Evolutionary conservation across 139 green algal species (phyloP), one percentile per base, ranked within the genome.

Genomic region (Chlamydomonas incerta): DNA sequence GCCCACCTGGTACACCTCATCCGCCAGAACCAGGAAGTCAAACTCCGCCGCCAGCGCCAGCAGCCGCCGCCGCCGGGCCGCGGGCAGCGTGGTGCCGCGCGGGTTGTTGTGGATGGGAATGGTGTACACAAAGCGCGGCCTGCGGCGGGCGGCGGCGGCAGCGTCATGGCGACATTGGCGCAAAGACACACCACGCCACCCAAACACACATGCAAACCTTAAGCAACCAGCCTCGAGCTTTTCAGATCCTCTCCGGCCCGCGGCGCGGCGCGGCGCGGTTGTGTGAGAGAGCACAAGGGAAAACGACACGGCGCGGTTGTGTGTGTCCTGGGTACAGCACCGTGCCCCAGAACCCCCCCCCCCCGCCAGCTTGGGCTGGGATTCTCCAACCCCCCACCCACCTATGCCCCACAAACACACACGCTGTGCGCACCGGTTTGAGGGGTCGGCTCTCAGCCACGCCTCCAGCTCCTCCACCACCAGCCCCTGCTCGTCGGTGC

Each of bases 31-130:
- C 14, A 34, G 33, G 70, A 93, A 90, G 72, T 58, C 72, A 70
- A 87, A 82, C 62, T 60, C 14, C 14, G 89, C 76, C 6, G 90
- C 90, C 37, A 93, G 82, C 66, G 41, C 47, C 60, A 92, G 52
- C 26, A 93, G 80, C 34, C 73, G 65, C 31, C 72, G 63, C 18
- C 90, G 87, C 21, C 88, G 55, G 11, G 3, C 9, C 3, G 66
- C n/a, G 0, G 62, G 52, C n/a, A 90, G 66, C 28, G 85, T 87
- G 46, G 70, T 69, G 63, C 72, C 87, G 0, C 50, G 35, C 1
- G 90, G 90, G 80, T 93, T 93, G 86, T 90, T 90, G 88, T 92
- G 80, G 0, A 92, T 74, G 28, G 90, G 90, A 31, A 93, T 85
- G n/a, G 80, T 92, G 68, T 93, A 93, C n/a, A 92, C 46, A 33